Evolutionary conservation across 306 rosid species (phyloP).

Genomic region (cucumber (Cucumis sativus)): Cucumber_9930_V3 NC_026660.2:27638001-27638500

Average conservation of each 20-base stretch:
- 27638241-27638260: slow-evolving; percentile 97
- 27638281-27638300: slow-evolving; percentile 85
- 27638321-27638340: slow-evolving; percentile 67
- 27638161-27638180: slow-evolving; percentile 95
- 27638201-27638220: slow-evolving; percentile 66
- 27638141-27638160: slow-evolving; percentile 48
- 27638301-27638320: slow-evolving; percentile 94
- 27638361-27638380: slow-evolving; percentile 98
- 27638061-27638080: background rate
- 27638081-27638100: background rate
- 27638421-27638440: background rate
- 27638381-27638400: slow-evolving; percentile 35
- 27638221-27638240: slow-evolving; percentile 94
- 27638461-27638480: background rate
- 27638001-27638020: slow-evolving; percentile 83
- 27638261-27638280: slow-evolving; percentile 89
- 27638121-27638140: slow-evolving; percentile 68
- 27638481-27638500: slow-evolving; percentile 82
- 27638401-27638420: background rate
- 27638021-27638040: slow-evolving; percentile 44
- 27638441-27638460: background rate
- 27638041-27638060: background rate
- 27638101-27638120: slow-evolving; percentile 29
- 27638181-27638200: slow-evolving; percentile 89
- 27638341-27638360: slow-evolving; percentile 69